Evolutionary conservation across 495 filamentous ascomycete species (phyloP).

Genomic region (Parachaetomium inaequale): DNA sequence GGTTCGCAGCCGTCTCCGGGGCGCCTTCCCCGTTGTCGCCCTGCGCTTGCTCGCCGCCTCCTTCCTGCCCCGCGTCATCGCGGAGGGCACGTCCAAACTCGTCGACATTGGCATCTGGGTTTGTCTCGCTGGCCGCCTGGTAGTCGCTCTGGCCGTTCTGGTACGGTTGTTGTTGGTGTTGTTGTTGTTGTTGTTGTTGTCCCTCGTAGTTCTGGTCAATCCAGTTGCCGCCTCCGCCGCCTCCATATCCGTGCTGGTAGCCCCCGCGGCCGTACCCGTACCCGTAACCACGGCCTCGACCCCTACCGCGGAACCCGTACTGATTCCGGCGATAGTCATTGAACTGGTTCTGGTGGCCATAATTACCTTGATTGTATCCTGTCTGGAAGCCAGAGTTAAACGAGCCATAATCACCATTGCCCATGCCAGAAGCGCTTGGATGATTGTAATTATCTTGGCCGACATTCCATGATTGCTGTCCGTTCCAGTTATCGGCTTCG

Average conservation of each 20-base stretch:
- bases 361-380: slow-evolving; percentile 60
- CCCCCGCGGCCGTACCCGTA: slow-evolving; percentile 52
- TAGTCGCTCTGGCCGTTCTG: slow-evolving; percentile 20
- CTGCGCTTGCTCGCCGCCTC: slow-evolving; percentile 3
- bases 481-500: slow-evolving; percentile 59
- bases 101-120: slow-evolving; percentile 41
- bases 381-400: slow-evolving; percentile 70
- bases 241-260: slow-evolving; percentile 25
- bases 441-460: slow-evolving; percentile 64
- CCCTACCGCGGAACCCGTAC: slow-evolving; percentile 54
- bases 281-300: slow-evolving; percentile 61
- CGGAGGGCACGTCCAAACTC: slow-evolving; percentile 53
- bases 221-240: slow-evolving; percentile 24
- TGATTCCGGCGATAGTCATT: slow-evolving; percentile 59
- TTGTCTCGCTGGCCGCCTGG: slow-evolving; percentile 17
- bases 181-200: slow-evolving; percentile 23
- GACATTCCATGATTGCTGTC: slow-evolving; percentile 74
- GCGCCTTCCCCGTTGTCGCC: slow-evolving; percentile 24
- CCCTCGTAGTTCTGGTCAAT: slow-evolving; percentile 29
- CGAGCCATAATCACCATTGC: slow-evolving; percentile 74
- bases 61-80: slow-evolving; percentile 23
- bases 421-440: slow-evolving; percentile 72
- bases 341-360: slow-evolving; percentile 54
- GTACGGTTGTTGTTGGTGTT: slow-evolving; percentile 22
- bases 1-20: slow-evolving; percentile 10